Percentiles rank a stretch among this genome's conserved stretches.
Evolutionary conservation across 257 asterid genomes (phyloP).

Genomic region (Paraleonurus japonicus): DNA sequence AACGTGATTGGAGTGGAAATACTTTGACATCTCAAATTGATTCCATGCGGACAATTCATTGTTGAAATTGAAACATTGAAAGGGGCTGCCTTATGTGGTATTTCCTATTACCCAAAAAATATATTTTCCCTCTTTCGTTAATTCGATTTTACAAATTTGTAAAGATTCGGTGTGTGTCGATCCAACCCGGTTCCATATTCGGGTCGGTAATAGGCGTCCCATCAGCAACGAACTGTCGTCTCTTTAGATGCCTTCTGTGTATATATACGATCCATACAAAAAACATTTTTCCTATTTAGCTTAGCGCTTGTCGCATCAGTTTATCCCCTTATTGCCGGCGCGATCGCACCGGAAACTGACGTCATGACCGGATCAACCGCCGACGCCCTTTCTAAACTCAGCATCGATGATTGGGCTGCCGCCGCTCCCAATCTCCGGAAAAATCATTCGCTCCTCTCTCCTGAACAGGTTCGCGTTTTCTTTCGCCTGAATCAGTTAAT

Average conservation of each 20-base stretch:
- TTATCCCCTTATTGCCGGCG: conserved; percentile 6
- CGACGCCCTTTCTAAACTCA: conserved; percentile 47
- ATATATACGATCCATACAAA: background rate
- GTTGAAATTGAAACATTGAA: too few species aligned
- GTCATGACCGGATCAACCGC: conserved; percentile 49
- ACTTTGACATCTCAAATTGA: too few species aligned
- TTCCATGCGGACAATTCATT: too few species aligned
- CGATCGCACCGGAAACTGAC: conserved; percentile 29
- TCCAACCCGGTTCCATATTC: background rate
- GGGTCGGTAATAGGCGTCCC: conserved; percentile 6
- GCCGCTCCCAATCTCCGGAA: conserved; percentile 60
- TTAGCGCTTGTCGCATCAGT: conserved; percentile 12
- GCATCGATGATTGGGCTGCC: conserved; percentile 45
- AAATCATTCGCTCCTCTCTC: conserved; percentile 64
- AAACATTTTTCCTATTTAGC: background rate
- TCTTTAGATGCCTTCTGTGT: background rate
- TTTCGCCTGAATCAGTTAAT: background rate
- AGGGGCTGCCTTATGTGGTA: too few species aligned
- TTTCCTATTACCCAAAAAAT: too few species aligned
- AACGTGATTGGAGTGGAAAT: too few species aligned
- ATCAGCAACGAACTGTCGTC: conserved; percentile 18
- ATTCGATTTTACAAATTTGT: background rate
- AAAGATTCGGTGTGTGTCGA: background rate
- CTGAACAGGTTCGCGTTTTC: conserved; percentile 46
- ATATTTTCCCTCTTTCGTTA: too few species aligned